These are phyloP conservation scores for Neurospora tetrasperma DNA, from an alignment of 495 filamentous ascomycete genomes.

Conservation along the genomic window DNA sequence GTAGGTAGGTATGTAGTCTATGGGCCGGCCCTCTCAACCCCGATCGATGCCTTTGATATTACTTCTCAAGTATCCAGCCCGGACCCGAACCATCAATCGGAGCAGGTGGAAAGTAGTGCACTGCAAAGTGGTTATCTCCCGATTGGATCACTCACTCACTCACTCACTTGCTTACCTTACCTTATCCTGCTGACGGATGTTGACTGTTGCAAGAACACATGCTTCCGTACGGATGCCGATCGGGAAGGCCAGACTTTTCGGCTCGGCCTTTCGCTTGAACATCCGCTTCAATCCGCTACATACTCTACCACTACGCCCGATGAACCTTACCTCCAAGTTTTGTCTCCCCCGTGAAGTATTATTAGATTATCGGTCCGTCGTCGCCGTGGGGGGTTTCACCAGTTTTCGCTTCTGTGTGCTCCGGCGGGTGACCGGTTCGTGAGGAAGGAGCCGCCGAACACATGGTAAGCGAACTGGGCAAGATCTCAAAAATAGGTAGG, in stretches of 20 bases:
- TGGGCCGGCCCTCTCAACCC: neutral
- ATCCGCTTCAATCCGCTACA: neutral
- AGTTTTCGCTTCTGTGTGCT: neutral
- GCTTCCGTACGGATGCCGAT: neutral
- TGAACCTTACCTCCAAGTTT: neutral
- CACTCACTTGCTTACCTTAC: neutral
- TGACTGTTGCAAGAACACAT: neutral
- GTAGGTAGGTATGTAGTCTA: neutral
- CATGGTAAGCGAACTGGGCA: neutral
- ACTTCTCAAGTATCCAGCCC: neutral
- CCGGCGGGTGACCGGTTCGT: neutral
- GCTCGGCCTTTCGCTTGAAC: neutral
- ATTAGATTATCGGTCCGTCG: neutral
- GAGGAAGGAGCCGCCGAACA: neutral
- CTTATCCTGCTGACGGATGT: neutral
- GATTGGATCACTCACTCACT: neutral
- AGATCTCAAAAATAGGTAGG: neutral
- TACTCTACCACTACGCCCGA: neutral
- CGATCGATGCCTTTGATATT: neutral
- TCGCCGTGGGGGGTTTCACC: neutral
- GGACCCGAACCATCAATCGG: neutral
- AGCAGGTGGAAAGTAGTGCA: neutral
- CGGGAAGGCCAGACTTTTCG: neutral
- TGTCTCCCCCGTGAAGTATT: neutral
- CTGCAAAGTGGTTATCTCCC: neutral